Percentiles rank a stretch among this genome's conserved stretches.
Conservation (phyloP, 805 yeast species). For the Pichia phayaonensis region DNA sequence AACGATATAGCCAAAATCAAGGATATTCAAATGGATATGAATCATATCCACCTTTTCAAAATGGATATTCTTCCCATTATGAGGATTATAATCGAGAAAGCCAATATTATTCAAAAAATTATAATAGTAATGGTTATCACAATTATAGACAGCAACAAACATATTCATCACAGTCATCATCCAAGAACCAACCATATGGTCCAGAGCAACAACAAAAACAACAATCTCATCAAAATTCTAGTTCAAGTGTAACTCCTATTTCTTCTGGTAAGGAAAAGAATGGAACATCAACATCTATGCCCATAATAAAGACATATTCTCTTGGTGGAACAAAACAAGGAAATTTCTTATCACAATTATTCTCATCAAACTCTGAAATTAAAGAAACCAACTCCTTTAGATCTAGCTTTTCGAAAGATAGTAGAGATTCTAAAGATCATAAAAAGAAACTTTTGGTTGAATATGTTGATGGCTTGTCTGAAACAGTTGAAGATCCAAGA, state of each 20-base stretch:
- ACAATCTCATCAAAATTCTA: neutral
- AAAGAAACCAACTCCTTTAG: conserved; percentile 1
- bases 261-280: neutral
- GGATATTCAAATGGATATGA: neutral
- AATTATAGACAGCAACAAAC: neutral
- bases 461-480: conserved; percentile 4
- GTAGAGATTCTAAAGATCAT: neutral
- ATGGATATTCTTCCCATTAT: neutral
- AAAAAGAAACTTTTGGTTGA: conserved; percentile 1
- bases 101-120: neutral
- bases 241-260: neutral
- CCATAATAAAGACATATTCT: conserved; percentile 1
- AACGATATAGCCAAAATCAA: neutral
- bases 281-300: neutral
- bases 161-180: neutral
- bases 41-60: neutral
- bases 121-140: neutral
- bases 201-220: neutral
- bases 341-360: neutral
- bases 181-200: neutral
- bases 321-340: neutral
- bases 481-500: conserved; percentile 19
- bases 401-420: neutral
- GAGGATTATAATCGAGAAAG: neutral
- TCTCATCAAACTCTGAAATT: neutral